Evolutionary conservation across 2,329 filamentous ascomycete species (phyloP), one percentile per base, ranked within the genome.

Genomic region (Botrytis aclada): DNA sequence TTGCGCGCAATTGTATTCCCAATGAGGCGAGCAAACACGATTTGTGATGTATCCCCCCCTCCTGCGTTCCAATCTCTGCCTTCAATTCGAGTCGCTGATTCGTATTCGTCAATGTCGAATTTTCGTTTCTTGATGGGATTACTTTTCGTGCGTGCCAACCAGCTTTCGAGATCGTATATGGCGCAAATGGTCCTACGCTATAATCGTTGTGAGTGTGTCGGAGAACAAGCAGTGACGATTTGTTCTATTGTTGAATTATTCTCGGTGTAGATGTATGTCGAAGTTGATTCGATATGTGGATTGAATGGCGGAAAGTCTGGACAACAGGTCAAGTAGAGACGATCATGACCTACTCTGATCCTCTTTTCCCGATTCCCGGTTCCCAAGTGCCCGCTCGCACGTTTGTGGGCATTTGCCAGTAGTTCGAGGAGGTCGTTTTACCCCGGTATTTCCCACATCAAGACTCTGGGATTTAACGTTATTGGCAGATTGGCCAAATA

Each of bases 91-190:
- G 32, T 54, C 64, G 45, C 16, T 54, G 64, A 54, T 37, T 66
- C 43, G 64, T 66, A 39, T 54, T 54, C 64, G 64, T 14, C 64
- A 67, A 67, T 54, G 47, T 7, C 34, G 25, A 29, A 22, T 54
- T 54, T 41, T 67, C 65, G 63, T 41, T 51, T n/a, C n/a, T 37
- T 22, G 32, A 66, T 34, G 12, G 4, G 9, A 67, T 67, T 54
- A 22, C 45, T 67, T 67, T 67, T 67, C 64, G 64, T 56, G 64
- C 47, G 34, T 67, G 64, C 64, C 47, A 67, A 67, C 64, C 47
- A 39, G 34, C 45, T 39, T 56, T 54, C 25, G 34, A 56, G 34
- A 67, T 67, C 34, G 25, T 54, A 56, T 67, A 56, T 56, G 16
- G 64, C 64, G 45, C 64, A 67, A 54, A 32, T 51, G 25, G 64